Conservation (phyloP, 2,329 filamentous ascomycete species). For the Fusarium sarcochroum region DNA sequence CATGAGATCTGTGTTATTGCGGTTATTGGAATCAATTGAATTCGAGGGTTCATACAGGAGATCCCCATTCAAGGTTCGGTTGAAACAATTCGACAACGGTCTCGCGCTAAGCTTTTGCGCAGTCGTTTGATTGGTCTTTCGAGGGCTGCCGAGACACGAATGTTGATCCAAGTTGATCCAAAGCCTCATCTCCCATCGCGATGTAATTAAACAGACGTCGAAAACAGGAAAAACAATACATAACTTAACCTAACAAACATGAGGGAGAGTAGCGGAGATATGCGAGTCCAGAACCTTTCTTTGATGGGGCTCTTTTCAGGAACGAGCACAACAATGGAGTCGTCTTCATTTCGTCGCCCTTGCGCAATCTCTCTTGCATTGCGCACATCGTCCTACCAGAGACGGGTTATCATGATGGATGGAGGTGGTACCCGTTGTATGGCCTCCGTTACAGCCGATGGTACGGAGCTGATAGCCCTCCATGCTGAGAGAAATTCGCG, state of each 20-base stretch:
- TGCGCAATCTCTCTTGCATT: conserved; percentile 35
- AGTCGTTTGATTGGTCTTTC: conserved; percentile 22
- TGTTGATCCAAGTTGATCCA: conserved; percentile 19
- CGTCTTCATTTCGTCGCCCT: conserved; percentile 25
- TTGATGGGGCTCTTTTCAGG: not conserved
- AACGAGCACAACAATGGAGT: conserved; percentile 24
- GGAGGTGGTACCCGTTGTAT: conserved; percentile 9
- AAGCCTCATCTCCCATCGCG: conserved; percentile 21
- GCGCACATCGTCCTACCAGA: conserved; percentile 16
- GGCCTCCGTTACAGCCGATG: conserved; percentile 24
- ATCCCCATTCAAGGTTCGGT: conserved; percentile 1
- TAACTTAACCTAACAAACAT: not conserved
- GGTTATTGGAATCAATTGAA: not conserved
- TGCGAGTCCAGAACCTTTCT: conserved; percentile 2
- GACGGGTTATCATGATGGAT: conserved; percentile 10
- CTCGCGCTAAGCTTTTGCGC: conserved; percentile 23
- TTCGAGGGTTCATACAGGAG: not conserved
- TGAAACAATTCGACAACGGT: not conserved
- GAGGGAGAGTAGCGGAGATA: conserved; percentile 1
- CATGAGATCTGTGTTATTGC: not conserved
- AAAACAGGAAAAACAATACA: conserved; percentile 6
- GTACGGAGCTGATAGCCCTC: conserved; percentile 5
- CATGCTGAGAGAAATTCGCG: conserved; percentile 37
- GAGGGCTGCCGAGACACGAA: conserved; percentile 18
- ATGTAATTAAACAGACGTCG: conserved; percentile 31